These are phyloP conservation scores for Thalia dealbata DNA, from an alignment of 176 grass and related monocot genomes.

Conservation along the genomic window DNA sequence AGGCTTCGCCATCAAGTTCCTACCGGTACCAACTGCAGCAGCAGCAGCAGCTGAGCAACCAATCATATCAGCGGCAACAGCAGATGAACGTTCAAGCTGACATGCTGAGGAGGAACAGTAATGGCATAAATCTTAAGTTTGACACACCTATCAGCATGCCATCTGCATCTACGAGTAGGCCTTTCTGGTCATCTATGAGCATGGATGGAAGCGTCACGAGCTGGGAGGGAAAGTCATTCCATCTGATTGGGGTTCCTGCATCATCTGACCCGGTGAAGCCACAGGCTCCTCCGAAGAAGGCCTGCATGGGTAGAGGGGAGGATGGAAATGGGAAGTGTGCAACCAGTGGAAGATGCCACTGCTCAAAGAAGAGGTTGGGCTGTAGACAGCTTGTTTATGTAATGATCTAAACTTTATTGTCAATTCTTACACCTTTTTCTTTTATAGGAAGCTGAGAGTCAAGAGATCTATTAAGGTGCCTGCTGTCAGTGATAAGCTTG, in stretches of 20 bases:
- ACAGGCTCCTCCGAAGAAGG: slow-evolving; percentile 32
- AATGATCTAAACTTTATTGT: neutral
- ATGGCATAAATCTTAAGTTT: slow-evolving; percentile 59
- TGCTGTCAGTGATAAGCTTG: slow-evolving; percentile 68
- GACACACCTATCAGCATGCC: slow-evolving; percentile 31
- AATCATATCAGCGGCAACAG: slow-evolving; percentile 33
- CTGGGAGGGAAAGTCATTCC: slow-evolving; percentile 59
- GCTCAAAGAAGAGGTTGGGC: slow-evolving; percentile 67
- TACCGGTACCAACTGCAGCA: slow-evolving; percentile 26
- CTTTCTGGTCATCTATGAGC: slow-evolving; percentile 67
- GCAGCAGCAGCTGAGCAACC: slow-evolving; percentile 36
- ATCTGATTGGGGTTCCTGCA: slow-evolving; percentile 38
- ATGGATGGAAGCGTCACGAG: slow-evolving; percentile 61
- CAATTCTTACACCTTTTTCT: neutral
- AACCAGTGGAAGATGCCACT: slow-evolving; percentile 53
- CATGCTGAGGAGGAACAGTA: slow-evolving; percentile 57
- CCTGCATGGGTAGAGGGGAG: slow-evolving; percentile 42
- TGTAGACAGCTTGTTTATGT: neutral
- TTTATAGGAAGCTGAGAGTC: slow-evolving; percentile 66
- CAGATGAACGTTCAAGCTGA: slow-evolving; percentile 61
- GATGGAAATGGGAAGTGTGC: slow-evolving; percentile 66
- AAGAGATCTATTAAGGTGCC: slow-evolving; percentile 72
- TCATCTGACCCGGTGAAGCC: slow-evolving; percentile 36
- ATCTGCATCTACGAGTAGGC: slow-evolving; percentile 43
- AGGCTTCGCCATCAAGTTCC: slow-evolving; percentile 1